phyloP scores from a whole-genome alignment of 306 rosid species.

The Casuarina equisetifolia region DNA sequence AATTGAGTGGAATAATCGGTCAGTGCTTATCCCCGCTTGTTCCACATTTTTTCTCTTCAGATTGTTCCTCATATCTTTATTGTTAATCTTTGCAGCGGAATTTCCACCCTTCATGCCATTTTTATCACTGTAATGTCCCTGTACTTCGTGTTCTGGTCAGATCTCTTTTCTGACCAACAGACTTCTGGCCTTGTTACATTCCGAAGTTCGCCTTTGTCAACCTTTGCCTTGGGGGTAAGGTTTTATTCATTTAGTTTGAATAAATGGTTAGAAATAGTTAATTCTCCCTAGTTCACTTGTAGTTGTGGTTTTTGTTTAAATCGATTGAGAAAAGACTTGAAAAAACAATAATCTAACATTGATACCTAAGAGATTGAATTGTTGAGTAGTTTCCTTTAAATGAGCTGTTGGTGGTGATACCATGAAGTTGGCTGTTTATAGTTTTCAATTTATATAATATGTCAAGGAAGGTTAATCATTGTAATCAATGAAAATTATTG shows the following conservation, averaged over 20 bases:
- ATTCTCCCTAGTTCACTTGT: constrained; percentile 40
- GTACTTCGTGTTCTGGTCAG: constrained; percentile 63
- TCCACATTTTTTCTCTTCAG: not conserved
- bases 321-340: not conserved
- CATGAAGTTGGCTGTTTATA: not conserved
- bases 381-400: not conserved
- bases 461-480: not conserved
- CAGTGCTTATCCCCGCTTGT: constrained; percentile 21
- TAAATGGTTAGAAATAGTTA: not conserved
- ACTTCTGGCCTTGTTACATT: constrained; percentile 48
- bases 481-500: not conserved
- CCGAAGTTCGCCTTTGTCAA: constrained; percentile 50
- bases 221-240: constrained; percentile 55
- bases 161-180: constrained; percentile 60
- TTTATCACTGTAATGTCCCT: constrained; percentile 51
- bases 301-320: constrained; percentile 37
- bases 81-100: constrained; percentile 47
- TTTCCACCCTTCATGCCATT: constrained; percentile 61
- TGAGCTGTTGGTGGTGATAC: not conserved
- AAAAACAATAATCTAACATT: not conserved
- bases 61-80: constrained; percentile 6
- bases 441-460: too few species aligned
- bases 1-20: constrained; percentile 65
- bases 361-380: not conserved
- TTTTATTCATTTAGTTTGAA: not conserved